A percentile compares a stretch with the other conserved stretches of the same genome.
Conservation (phyloP, 2,329 filamentous ascomycete genomes). For the Epichloe amarillans region DNA sequence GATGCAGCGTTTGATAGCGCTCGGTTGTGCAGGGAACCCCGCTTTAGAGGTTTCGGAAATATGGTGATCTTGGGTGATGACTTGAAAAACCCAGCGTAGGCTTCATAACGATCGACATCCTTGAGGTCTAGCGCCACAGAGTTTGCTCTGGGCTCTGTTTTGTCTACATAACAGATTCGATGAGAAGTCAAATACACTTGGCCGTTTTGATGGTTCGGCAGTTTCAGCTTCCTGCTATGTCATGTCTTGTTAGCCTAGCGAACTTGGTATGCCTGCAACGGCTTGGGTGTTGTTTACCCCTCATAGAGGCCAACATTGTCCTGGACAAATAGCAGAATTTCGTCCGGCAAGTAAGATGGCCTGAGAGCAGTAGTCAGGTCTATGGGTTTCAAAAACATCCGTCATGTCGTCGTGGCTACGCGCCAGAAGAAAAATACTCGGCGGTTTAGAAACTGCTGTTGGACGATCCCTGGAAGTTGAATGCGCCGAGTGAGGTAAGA, state of each 20-base stretch:
- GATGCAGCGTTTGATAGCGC: constrained; percentile 32
- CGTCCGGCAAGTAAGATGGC: constrained; percentile 83
- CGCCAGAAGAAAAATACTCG: constrained; percentile 3
- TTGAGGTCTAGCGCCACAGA: constrained; percentile 80
- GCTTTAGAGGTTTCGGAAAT: constrained; percentile 65
- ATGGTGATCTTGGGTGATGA: constrained; percentile 90
- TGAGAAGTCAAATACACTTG: constrained; percentile 95
- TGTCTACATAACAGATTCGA: constrained; percentile 88
- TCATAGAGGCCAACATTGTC: constrained; percentile 96
- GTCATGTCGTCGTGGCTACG: constrained; percentile 35
- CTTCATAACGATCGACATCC: constrained; percentile 81
- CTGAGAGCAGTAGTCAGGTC: constrained; percentile 93
- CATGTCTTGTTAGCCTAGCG: constrained; percentile 1
- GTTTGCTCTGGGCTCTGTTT: constrained; percentile 68
- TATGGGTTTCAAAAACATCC: constrained; percentile 94
- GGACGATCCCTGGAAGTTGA: background rate
- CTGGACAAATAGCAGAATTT: constrained; percentile 90
- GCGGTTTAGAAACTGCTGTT: background rate
- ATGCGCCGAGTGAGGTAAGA: background rate
- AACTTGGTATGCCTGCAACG: background rate
- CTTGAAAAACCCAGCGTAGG: constrained; percentile 87
- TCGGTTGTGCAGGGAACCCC: constrained; percentile 43
- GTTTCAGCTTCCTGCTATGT: constrained; percentile 70
- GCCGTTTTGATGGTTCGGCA: constrained; percentile 85
- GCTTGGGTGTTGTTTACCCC: constrained; percentile 48